Base-by-base conservation (phyloP, 2,329 filamentous ascomycete genomes). In the Alternaria sp. region DNA sequence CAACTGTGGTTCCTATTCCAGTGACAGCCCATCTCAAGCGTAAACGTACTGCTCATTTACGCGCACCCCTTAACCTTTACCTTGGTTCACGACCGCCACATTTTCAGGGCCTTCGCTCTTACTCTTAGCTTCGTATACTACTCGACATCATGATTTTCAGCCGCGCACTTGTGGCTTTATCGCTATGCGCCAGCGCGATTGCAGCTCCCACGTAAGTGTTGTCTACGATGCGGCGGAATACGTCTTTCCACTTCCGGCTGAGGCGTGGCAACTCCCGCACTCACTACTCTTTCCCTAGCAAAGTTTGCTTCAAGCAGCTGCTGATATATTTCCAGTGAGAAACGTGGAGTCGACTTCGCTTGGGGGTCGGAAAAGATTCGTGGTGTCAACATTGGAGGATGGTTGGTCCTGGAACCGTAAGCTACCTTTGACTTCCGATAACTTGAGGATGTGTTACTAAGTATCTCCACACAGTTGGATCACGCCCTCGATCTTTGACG, bases 401-500 rank as follows among this genome's bases (percentile, higher is more conserved):
- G 83, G 83, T 71, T 85, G 18, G 78, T 85, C 10, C 75, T 84
- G 16, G 81, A 83, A 69, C 80, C 80, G 73, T 79, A 70, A 69
- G 78, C 28, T 1, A 18, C 18, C 14, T 49, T 30, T 27, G 2
- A 9, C 18, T 8, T 34, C 16, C 20, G 2, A 25, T 14, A n/a
- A 16, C 11, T 20, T 28, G 3, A 20, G 22, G 16, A 22, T 40
- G 25, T 53, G 27, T 11, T 25, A 45, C 45, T 59, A n/a, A 60
- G 14, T 46, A 34, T 54, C 10, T 36, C n/a, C 22, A 22, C 27
- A 46, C 22, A 79, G 75, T 34, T 86, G 84, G 84, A 88, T 87
- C 53, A 87, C 85, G 5, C 86, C 85, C n/a, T 86, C 84, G 1
- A 79, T 87, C 49, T 87, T 87, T 68, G 74, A 81, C 56, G 58